Percentiles rank a stretch among this genome's conserved stretches.
phyloP scores from a whole-genome alignment of 2,329 filamentous ascomycete genomes.

The Rutstroemia sp. region DNA sequence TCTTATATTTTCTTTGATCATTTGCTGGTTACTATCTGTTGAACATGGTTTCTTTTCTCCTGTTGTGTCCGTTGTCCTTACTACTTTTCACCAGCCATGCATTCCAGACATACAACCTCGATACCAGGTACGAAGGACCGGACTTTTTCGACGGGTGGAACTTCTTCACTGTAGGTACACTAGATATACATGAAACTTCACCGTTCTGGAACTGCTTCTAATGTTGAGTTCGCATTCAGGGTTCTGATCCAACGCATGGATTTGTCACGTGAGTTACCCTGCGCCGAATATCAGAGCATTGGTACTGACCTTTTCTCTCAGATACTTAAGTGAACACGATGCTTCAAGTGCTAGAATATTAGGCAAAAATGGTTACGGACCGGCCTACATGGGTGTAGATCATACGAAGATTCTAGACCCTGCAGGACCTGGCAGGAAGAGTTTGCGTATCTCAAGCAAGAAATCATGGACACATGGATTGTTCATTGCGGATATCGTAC shows the following conservation, averaged over 20 bases:
- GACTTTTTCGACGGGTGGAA: not conserved
- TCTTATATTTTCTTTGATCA: no score
- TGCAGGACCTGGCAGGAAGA: constrained; percentile 33
- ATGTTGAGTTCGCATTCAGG: not conserved
- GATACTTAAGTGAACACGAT: not conserved
- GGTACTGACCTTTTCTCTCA: not conserved
- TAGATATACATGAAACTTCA: no score
- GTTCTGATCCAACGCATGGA: constrained; percentile 1
- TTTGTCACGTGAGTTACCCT: constrained; percentile 16
- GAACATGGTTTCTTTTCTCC: no score
- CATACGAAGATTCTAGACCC: constrained; percentile 41
- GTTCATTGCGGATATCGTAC: constrained; percentile 61
- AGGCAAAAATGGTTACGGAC: constrained; percentile 27
- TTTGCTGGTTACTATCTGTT: no score
- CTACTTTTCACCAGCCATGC: no score
- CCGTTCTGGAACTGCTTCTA: not conserved
- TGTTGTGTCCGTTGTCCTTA: no score
- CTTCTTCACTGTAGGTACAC: not conserved
- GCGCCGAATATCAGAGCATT: not conserved
- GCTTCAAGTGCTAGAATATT: not conserved
- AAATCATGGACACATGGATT: constrained; percentile 56
- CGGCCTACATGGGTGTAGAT: constrained; percentile 63
- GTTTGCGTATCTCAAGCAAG: constrained; percentile 58
- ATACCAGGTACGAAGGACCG: not conserved
- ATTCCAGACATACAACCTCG: not conserved